phyloP scores from a whole-genome alignment of 1,139 yeast species.

The Yamadazyma songkhlaensis region DNA sequence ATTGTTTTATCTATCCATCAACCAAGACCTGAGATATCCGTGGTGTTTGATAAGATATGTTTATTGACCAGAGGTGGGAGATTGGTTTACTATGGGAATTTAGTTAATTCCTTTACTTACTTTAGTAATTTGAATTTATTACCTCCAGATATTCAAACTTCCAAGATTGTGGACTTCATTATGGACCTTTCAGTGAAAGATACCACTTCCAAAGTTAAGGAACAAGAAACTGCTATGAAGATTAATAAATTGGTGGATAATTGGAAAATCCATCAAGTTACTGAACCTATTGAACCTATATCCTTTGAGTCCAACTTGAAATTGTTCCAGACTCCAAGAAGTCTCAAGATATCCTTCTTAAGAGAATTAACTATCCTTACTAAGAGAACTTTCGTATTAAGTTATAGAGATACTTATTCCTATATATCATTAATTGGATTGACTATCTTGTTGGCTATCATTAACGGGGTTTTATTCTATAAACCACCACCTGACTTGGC shows the following conservation, averaged over 20 bases:
- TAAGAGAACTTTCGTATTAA: slow-evolving; percentile 51
- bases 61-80: slow-evolving; percentile 71
- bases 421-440: slow-evolving; percentile 54
- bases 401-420: slow-evolving; percentile 60
- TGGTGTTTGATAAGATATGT: slow-evolving; percentile 65
- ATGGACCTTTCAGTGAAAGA: slow-evolving; percentile 74
- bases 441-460: slow-evolving; percentile 53
- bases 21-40: slow-evolving; percentile 73
- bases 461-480: slow-evolving; percentile 76
- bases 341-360: slow-evolving; percentile 27
- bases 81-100: slow-evolving; percentile 56
- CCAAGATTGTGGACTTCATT: slow-evolving; percentile 55
- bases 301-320: slow-evolving; percentile 24
- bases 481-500: slow-evolving; percentile 59
- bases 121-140: slow-evolving; percentile 37
- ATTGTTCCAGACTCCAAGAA: slow-evolving; percentile 24
- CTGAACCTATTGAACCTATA: slow-evolving; percentile 10
- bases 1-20: slow-evolving; percentile 78
- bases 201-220: slow-evolving; percentile 41
- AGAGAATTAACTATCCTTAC: slow-evolving; percentile 55
- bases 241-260: slow-evolving; percentile 42
- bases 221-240: slow-evolving; percentile 39
- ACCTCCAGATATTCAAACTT: slow-evolving; percentile 7
- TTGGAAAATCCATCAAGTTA: slow-evolving; percentile 41
- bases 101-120: slow-evolving; percentile 45